Percentiles rank a stretch among this genome's conserved stretches.
Evolutionary conservation across 257 asterid genomes (phyloP).

Genomic region (Henckelia pumila): DNA sequence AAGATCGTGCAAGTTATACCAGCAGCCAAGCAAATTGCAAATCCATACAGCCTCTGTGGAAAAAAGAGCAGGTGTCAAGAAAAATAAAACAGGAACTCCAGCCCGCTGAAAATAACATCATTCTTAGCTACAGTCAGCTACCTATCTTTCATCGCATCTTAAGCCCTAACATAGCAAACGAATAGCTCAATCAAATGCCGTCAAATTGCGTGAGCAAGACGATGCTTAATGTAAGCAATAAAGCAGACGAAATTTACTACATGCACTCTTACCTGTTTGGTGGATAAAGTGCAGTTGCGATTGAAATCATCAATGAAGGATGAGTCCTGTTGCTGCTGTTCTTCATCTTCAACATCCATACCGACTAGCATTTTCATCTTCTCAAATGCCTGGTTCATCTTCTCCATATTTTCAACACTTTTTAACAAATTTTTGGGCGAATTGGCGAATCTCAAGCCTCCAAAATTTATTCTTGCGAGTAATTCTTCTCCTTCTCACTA

Average conservation of each 20-base stretch:
- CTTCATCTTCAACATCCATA: conserved; percentile 87
- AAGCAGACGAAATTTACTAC: neutral
- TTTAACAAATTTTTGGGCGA: no score
- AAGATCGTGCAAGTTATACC: conserved; percentile 88
- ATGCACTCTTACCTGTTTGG: conserved; percentile 62
- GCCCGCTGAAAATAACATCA: conserved; percentile 1
- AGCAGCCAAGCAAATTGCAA: conserved; percentile 82
- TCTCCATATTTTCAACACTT: conserved; percentile 52
- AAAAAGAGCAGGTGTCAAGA: conserved; percentile 11
- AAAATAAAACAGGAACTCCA: conserved; percentile 12
- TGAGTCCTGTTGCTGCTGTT: conserved; percentile 47
- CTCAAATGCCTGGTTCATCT: conserved; percentile 82
- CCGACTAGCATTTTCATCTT: conserved; percentile 98
- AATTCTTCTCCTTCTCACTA: neutral
- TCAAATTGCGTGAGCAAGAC: neutral
- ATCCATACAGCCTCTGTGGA: conserved; percentile 83
- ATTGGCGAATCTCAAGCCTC: no score
- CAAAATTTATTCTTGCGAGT: no score
- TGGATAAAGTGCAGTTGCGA: conserved; percentile 86
- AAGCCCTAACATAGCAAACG: conserved; percentile 16
- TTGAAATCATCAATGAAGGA: conserved; percentile 80
- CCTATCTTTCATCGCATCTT: conserved; percentile 10
- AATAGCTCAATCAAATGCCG: conserved; percentile 14
- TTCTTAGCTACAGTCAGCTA: neutral
- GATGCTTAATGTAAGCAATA: neutral